phyloP scores from a whole-genome alignment of 305 asterid species.

The Fraxinus latifolia region DNA sequence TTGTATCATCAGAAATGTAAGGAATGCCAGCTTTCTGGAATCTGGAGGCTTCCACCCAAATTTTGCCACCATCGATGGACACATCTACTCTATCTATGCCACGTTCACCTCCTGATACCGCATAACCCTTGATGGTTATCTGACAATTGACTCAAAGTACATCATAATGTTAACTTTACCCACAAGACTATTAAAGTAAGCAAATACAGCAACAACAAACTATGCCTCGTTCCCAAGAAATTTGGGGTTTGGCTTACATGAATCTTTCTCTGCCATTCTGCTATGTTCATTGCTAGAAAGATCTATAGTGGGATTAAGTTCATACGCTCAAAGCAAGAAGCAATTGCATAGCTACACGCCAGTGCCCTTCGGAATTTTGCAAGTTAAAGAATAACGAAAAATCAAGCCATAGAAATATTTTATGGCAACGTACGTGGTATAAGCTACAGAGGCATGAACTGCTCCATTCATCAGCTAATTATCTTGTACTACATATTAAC shows the following conservation, averaged over 20 bases:
- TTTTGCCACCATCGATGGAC: constrained; percentile 78
- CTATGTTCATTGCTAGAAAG: neutral
- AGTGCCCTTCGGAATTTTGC: neutral
- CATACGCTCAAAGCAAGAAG: neutral
- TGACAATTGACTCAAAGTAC: constrained; percentile 28
- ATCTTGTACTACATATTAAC: neutral
- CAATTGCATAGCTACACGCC: neutral
- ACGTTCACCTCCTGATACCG: constrained; percentile 90
- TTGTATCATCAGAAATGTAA: constrained; percentile 55
- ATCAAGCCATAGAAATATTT: neutral
- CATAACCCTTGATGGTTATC: constrained; percentile 82
- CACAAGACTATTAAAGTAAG: neutral
- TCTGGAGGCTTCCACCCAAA: constrained; percentile 84
- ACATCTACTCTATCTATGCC: constrained; percentile 92
- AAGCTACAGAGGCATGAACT: neutral
- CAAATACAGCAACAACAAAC: neutral
- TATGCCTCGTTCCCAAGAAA: neutral
- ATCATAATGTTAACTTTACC: neutral
- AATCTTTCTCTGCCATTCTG: neutral
- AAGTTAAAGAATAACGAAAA: neutral
- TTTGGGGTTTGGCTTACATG: neutral
- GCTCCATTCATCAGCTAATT: neutral
- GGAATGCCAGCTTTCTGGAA: constrained; percentile 63
- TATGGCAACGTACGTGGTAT: neutral
- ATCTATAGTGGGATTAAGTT: neutral